Percentiles rank a stretch among this genome's conserved stretches.
phyloP scores from a whole-genome alignment of 2,329 filamentous ascomycete genomes.

The Orbilia blumenaviensis region DNA sequence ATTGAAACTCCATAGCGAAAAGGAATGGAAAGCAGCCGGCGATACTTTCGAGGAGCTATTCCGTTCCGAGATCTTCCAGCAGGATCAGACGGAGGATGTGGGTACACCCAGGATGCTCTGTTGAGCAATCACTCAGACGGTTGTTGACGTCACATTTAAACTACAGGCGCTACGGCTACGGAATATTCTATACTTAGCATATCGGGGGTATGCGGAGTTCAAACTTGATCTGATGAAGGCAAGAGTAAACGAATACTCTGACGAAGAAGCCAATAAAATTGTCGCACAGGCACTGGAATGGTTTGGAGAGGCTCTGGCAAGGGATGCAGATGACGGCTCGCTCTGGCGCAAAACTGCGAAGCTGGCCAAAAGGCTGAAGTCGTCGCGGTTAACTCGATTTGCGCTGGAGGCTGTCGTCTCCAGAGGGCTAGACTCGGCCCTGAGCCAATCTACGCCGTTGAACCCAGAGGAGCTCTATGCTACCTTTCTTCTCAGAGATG shows the following conservation, averaged over 20 bases:
- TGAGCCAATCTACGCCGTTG: constrained; percentile 31
- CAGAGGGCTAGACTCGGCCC: constrained; percentile 27
- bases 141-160: constrained; percentile 74
- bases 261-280: constrained; percentile 60
- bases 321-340: constrained; percentile 56
- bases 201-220: constrained; percentile 96
- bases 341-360: constrained; percentile 58
- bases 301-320: constrained; percentile 56
- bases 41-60: constrained; percentile 87
- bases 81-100: constrained; percentile 68
- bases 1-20: constrained; percentile 89
- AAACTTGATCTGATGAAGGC: constrained; percentile 73
- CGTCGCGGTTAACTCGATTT: constrained; percentile 56
- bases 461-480: constrained; percentile 57
- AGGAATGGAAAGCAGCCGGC: constrained; percentile 75
- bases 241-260: constrained; percentile 57
- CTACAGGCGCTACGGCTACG: constrained; percentile 48
- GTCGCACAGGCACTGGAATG: constrained; percentile 58
- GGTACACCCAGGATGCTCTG: constrained; percentile 66
- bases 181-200: constrained; percentile 82
- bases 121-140: constrained; percentile 75
- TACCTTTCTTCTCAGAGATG: constrained; percentile 55
- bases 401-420: constrained; percentile 56
- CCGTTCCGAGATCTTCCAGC: constrained; percentile 86
- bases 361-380: constrained; percentile 56